Evolutionary conservation across 1,284 basidiomycete genomes (phyloP).

Genomic region (Lignosus rhinocerotis): DNA sequence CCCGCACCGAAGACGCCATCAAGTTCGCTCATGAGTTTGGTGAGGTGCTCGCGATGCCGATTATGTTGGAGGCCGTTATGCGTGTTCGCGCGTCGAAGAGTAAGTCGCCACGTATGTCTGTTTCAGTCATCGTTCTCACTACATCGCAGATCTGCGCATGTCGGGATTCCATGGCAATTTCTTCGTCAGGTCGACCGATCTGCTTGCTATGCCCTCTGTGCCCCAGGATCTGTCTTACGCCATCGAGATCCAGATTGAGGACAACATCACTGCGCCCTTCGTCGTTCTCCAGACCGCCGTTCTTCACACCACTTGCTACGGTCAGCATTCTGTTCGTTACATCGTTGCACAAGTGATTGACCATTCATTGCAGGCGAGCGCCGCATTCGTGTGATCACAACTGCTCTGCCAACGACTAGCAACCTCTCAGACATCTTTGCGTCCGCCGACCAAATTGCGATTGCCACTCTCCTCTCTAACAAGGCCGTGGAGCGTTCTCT

Average conservation of each 20-base stretch:
- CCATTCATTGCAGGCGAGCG: conserved; percentile 66
- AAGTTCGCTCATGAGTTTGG: conserved; percentile 99
- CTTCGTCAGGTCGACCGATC: conserved; percentile 97
- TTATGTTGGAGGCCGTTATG: conserved; percentile 97
- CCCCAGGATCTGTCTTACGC: conserved; percentile 97
- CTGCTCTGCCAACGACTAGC: conserved; percentile 90
- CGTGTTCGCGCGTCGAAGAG: conserved; percentile 94
- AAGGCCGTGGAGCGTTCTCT: conserved; percentile 96
- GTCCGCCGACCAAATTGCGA: conserved; percentile 92
- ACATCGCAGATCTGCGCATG: conserved; percentile 79
- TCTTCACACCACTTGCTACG: conserved; percentile 94
- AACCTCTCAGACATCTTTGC: conserved; percentile 94
- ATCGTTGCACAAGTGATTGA: background rate
- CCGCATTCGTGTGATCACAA: conserved; percentile 93
- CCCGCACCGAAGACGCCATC: conserved; percentile 90
- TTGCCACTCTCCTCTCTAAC: conserved; percentile 89
- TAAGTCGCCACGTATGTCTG: conserved; percentile 29
- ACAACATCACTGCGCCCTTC: conserved; percentile 89
- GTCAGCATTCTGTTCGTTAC: conserved; percentile 40
- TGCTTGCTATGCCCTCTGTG: conserved; percentile 95
- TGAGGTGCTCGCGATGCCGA: conserved; percentile 89
- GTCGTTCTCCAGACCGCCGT: conserved; percentile 97
- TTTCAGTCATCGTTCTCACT: conserved; percentile 1
- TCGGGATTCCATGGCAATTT: conserved; percentile 99
- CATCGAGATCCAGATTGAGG: conserved; percentile 97